Percentiles rank a stretch among this genome's conserved stretches.
phyloP scores from a whole-genome alignment of 2,329 filamentous ascomycete species.

The Thielaviopsis musarum region DNA sequence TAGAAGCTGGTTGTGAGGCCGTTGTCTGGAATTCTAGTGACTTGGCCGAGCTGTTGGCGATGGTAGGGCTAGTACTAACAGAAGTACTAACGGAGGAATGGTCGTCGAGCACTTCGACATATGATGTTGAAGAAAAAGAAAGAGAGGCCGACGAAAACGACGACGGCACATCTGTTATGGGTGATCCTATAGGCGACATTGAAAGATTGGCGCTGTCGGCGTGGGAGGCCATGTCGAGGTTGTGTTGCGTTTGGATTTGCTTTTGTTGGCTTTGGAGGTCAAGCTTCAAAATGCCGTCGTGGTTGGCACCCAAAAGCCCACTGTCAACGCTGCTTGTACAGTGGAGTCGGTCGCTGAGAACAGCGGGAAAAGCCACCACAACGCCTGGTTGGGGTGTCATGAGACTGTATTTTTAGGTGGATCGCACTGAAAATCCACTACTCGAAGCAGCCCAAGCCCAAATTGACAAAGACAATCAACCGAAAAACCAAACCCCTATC shows the following conservation, averaged over 20 bases:
- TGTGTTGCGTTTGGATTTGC: not conserved
- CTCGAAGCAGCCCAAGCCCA: not conserved
- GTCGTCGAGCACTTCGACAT: not conserved
- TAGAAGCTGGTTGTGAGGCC: not conserved
- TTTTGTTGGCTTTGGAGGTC: not conserved
- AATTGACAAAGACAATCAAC: not conserved
- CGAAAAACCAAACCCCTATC: not conserved
- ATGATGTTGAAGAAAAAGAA: not conserved
- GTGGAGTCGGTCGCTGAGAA: not conserved
- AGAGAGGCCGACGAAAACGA: not conserved
- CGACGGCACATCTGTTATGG: not conserved
- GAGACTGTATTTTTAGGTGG: too few species aligned
- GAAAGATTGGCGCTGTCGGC: not conserved
- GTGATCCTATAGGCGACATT: not conserved
- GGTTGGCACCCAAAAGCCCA: not conserved
- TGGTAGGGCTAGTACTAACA: not conserved
- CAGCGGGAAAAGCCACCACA: not conserved
- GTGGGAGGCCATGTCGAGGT: not conserved
- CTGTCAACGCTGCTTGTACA: not conserved
- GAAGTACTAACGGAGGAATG: not conserved
- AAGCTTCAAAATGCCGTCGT: not conserved
- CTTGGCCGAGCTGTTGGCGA: not conserved
- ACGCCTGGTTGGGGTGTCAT: not conserved
- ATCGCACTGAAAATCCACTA: not conserved
- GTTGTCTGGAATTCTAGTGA: not conserved